Evolutionary conservation across 2,329 filamentous ascomycete genomes (phyloP), one percentile per base, ranked within the genome.

Genomic region (Penicillium sp.): DNA sequence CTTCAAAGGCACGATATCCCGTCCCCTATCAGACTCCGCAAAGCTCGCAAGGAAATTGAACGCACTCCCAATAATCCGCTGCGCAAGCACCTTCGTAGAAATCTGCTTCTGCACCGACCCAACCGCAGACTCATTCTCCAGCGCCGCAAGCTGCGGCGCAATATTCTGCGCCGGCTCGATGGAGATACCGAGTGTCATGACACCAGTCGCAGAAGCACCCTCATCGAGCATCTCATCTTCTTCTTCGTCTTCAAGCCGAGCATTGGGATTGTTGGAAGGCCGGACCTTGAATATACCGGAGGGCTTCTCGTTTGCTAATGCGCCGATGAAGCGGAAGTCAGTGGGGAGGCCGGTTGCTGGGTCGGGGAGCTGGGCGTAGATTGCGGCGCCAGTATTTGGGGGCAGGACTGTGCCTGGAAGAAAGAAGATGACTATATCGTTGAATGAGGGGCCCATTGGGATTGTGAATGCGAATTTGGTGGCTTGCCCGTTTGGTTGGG

Each of bases 31-130:
- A 55, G 83, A 83, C 37, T 86, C 85, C 58, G 89, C 91, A 80
- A 96, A 98, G 67, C 92, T 90, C 3, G 93, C 87, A 56, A 99
- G 80, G 73, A 96, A 98, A 76, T 99, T 97, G 76, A 98, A 99
- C 14, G 93, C 95, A 75, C 97, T 96, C 67, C 91, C 89, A 68
- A 99, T 98, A 67, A 99, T 97, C 62, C 91, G 83, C 77, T 98
- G 92, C 29, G 95, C 95, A 25, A 99, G 81, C 2, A 92, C 79
- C 62, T 91, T 86, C 0, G 92, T 95, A n/a, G 84, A 81, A 1
- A 86, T 80, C 47, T 78, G 76, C 27, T 72, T 69, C 68, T 58
- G 71, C 33, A 54, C 54, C 50, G 62, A 60, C 16, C 59, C 63
- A 26, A 69, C 65, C 58, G 66, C 72, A 52, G 65, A 69, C 67